Conservation (phyloP, 306 rosid species). For the Lathyrus sativus region DNA sequence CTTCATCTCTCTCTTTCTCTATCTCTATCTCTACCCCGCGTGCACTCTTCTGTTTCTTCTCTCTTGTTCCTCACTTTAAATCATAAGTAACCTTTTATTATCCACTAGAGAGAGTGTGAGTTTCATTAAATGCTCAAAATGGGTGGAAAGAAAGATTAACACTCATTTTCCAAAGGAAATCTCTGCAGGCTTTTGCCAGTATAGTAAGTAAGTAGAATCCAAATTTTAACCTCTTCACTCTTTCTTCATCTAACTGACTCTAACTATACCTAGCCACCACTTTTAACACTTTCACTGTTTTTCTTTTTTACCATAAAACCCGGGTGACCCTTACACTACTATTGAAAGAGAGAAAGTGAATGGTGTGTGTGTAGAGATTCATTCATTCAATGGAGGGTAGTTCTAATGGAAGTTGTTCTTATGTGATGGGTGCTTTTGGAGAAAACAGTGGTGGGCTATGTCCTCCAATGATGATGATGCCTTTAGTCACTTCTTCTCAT, state of each 20-base stretch:
- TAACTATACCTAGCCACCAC: slow-evolving; percentile 38
- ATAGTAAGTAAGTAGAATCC: slow-evolving; percentile 1
- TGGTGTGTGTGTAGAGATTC: not conserved
- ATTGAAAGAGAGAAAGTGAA: not conserved
- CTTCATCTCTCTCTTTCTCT: slow-evolving; percentile 7
- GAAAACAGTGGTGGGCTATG: slow-evolving; percentile 63
- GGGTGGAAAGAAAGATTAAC: slow-evolving; percentile 21
- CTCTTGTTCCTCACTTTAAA: too few relatives aligned
- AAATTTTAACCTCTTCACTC: slow-evolving; percentile 14
- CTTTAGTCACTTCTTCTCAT: slow-evolving; percentile 62
- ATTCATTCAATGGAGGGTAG: slow-evolving; percentile 50
- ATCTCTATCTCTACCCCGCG: slow-evolving; percentile 28
- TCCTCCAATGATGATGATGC: slow-evolving; percentile 82
- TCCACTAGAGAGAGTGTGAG: not conserved
- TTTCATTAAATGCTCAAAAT: slow-evolving; percentile 28
- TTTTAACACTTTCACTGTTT: slow-evolving; percentile 42
- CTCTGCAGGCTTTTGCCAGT: slow-evolving; percentile 49
- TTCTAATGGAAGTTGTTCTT: slow-evolving; percentile 44
- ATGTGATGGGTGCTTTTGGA: slow-evolving; percentile 64
- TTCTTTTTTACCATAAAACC: slow-evolving; percentile 74
- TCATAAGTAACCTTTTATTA: not conserved
- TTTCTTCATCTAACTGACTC: not conserved
- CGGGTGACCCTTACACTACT: slow-evolving; percentile 57
- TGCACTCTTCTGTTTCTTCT: slow-evolving; percentile 3
- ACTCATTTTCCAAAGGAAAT: slow-evolving; percentile 47